These are phyloP conservation scores for Diaporthe caulivora DNA, from an alignment of 2,329 filamentous ascomycete species.

Conservation along the genomic window DNA sequence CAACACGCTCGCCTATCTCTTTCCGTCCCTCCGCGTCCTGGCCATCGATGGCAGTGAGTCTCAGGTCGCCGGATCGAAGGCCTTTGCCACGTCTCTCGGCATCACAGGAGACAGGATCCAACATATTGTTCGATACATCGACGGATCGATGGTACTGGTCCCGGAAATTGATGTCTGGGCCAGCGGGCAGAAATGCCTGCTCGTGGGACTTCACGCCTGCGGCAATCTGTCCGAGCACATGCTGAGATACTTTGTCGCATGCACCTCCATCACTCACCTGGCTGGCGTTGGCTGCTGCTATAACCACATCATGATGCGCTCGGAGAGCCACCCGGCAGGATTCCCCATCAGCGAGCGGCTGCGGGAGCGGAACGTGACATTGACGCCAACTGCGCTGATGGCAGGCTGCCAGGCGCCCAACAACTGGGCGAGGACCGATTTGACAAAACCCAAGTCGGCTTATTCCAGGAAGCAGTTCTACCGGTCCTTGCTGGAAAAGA, in stretches of 20 bases:
- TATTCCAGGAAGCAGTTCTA: conserved; percentile 37
- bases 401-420: conserved; percentile 50
- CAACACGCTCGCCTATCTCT: conserved; percentile 46
- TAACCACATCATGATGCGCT: conserved; percentile 48
- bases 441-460: conserved; percentile 38
- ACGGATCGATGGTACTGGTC: conserved; percentile 43
- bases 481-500: conserved; percentile 34
- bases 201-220: conserved; percentile 50
- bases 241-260: conserved; percentile 46
- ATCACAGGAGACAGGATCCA: conserved; percentile 42
- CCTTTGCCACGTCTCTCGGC: conserved; percentile 43
- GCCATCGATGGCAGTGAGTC: conserved; percentile 50
- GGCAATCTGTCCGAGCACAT: conserved; percentile 51
- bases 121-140: conserved; percentile 47
- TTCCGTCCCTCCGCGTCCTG: conserved; percentile 45
- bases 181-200: conserved; percentile 45
- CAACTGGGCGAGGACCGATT: conserved; percentile 47
- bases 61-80: conserved; percentile 46
- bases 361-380: conserved; percentile 40
- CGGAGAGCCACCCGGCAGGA: conserved; percentile 53
- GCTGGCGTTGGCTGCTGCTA: conserved; percentile 51
- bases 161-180: conserved; percentile 47
- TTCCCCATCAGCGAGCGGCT: conserved; percentile 53
- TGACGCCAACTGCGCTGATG: conserved; percentile 50
- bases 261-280: conserved; percentile 43